phyloP scores from a whole-genome alignment of 768 basidiomycete genomes.

The Suillus occidentalis region DNA sequence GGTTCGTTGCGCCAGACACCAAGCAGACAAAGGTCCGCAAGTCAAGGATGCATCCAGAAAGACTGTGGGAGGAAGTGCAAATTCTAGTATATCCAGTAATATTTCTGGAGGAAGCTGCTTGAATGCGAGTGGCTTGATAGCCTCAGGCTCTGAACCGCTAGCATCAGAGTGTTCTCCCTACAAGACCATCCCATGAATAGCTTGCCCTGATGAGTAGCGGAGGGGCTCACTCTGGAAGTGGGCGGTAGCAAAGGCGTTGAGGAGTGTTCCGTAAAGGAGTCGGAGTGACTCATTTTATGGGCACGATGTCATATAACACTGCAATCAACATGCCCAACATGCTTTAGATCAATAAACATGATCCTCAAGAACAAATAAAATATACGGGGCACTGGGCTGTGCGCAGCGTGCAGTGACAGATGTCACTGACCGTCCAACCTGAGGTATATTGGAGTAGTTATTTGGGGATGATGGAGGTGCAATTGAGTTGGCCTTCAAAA shows the following conservation, averaged over 20 bases:
- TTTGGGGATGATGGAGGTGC: neutral
- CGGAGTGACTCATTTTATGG: neutral
- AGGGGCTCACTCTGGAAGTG: neutral
- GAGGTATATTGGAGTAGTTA: neutral
- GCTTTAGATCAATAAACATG: neutral
- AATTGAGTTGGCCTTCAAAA: neutral
- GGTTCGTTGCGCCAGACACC: constrained; percentile 21
- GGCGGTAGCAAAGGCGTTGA: neutral
- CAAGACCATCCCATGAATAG: neutral
- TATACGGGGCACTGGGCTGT: neutral
- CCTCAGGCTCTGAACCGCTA: neutral
- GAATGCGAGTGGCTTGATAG: neutral
- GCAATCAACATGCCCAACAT: neutral
- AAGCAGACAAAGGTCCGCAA: constrained; percentile 20
- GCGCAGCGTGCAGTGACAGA: neutral
- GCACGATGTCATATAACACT: neutral
- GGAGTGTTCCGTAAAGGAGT: neutral
- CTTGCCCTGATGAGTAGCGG: neutral
- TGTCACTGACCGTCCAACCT: neutral
- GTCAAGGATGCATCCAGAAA: constrained; percentile 18
- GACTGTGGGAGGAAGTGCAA: constrained; percentile 24
- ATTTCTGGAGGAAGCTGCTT: constrained; percentile 23
- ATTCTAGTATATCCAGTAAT: constrained; percentile 23
- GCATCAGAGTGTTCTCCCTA: neutral
- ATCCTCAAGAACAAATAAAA: neutral